Evolutionary conservation across 805 yeast species (phyloP).

Genomic region (Saccharomycopsis lassenensis): DNA sequence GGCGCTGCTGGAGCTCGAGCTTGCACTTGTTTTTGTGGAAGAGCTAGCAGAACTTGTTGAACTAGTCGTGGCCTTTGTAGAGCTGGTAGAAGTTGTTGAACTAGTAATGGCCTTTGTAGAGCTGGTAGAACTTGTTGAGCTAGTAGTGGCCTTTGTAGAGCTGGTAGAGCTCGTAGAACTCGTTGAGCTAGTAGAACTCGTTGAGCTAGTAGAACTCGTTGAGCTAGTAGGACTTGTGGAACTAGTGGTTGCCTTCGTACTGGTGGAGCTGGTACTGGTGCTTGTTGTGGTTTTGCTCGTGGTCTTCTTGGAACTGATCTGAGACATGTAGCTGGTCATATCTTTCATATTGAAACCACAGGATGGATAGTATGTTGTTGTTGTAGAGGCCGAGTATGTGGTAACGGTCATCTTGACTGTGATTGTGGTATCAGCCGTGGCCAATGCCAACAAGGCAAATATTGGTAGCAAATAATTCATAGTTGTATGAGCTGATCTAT

Average conservation of each 20-base stretch:
- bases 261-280: background rate
- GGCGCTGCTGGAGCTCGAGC: background rate
- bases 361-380: too few relatives aligned
- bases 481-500: too few relatives aligned
- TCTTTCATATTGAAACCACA: too few relatives aligned
- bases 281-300: background rate
- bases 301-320: too few relatives aligned
- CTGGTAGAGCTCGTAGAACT: background rate
- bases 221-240: conserved; percentile 1
- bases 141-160: background rate
- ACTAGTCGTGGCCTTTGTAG: conserved; percentile 1
- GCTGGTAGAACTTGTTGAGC: background rate
- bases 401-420: too few relatives aligned
- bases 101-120: background rate
- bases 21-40: conserved; percentile 1
- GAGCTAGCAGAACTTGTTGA: conserved; percentile 1
- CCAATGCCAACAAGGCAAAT: too few relatives aligned
- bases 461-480: too few relatives aligned
- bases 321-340: too few relatives aligned
- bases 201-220: conserved; percentile 2
- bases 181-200: conserved; percentile 2
- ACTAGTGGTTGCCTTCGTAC: conserved; percentile 1
- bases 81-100: conserved; percentile 2
- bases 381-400: too few relatives aligned
- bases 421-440: too few relatives aligned